Evolutionary conservation across 495 filamentous ascomycete genomes (phyloP), one percentile per base, ranked within the genome.

Genomic region (Paragyromitra xinjiangensis): DNA sequence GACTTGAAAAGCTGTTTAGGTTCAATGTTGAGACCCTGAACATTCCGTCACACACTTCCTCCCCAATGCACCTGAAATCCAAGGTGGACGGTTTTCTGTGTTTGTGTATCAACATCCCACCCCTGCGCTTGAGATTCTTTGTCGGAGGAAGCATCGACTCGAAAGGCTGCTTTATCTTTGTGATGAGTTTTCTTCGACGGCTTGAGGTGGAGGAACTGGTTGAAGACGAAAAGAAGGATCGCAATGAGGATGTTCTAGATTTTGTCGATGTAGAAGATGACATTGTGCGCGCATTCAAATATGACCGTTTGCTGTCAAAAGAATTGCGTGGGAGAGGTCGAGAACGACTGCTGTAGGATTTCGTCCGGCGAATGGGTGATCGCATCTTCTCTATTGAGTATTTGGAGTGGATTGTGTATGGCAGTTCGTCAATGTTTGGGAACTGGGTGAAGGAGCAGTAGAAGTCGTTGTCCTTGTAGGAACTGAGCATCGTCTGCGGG

Each of bases 31-130:
- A 78, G 40, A 78, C 75, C 55, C 75, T 76, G 19, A 75, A 66
- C 62, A 78, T 53, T 48, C 66, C 71, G n/a, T 71, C 61, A 42
- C 73, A 71, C 51, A 64, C 63, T 37, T 79, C 77, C 67, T 81
- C 75, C 37, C 80, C 80, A 63, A 81, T 81, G 34, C 80, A 81
- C n/a, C 79, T 70, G 44, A 81, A 81, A 69, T 81, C 80, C 37
- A 81, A 40, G 5, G 80, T 81, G 34, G 79, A 81, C 8, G 80
- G 79, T 56, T 78, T 81, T 56, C 61, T 78, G 11, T 79, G 74
- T 16, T 75, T 78, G 29, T 55, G 74, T 48, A 79, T 34, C 56
- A 78, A n/a, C 68, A 77, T 78, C 39, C 75, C 67, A 42, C 77
- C 75, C 40, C 19, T 73, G 48, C 74, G 69, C 11, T 77, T 77